These are phyloP conservation scores for Geopyxis carbonaria DNA, from an alignment of 495 filamentous ascomycete genomes.

Conservation along the genomic window DNA sequence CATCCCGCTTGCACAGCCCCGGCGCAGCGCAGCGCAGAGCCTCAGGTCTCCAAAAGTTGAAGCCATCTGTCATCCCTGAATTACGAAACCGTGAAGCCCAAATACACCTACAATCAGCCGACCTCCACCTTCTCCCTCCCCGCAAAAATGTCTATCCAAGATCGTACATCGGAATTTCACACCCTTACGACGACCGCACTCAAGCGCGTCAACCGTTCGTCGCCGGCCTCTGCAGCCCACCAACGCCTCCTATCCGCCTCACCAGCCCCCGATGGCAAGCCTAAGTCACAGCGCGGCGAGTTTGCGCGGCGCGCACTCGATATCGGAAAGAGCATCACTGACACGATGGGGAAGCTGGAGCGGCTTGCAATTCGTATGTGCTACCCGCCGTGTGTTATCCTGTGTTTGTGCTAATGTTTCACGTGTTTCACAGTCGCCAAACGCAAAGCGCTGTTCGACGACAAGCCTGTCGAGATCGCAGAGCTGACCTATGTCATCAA, in stretches of 20 bases:
- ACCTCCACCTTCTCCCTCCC: too few relatives aligned
- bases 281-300: constrained; percentile 42
- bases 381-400: too few relatives aligned
- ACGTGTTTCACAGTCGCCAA: constrained; percentile 71
- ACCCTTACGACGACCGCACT: constrained; percentile 57
- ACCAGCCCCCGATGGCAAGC: background rate
- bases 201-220: constrained; percentile 32
- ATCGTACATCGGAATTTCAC: constrained; percentile 86
- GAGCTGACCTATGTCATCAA: constrained; percentile 94
- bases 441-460: constrained; percentile 92
- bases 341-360: constrained; percentile 85
- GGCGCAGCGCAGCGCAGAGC: too few relatives aligned
- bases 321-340: constrained; percentile 77
- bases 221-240: constrained; percentile 24
- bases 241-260: constrained; percentile 16
- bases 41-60: too few relatives aligned
- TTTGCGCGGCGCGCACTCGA: constrained; percentile 81
- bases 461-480: constrained; percentile 88
- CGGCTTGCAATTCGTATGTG: constrained; percentile 70
- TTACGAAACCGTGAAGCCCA: too few relatives aligned
- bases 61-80: too few relatives aligned
- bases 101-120: too few relatives aligned
- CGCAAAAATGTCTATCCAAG: constrained; percentile 82
- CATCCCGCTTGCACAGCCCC: too few relatives aligned
- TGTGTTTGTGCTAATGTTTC: too few relatives aligned